These are phyloP conservation scores for Pontederia crassipes DNA, from an alignment of 176 grass and related monocot genomes.

Conservation along the genomic window DNA sequence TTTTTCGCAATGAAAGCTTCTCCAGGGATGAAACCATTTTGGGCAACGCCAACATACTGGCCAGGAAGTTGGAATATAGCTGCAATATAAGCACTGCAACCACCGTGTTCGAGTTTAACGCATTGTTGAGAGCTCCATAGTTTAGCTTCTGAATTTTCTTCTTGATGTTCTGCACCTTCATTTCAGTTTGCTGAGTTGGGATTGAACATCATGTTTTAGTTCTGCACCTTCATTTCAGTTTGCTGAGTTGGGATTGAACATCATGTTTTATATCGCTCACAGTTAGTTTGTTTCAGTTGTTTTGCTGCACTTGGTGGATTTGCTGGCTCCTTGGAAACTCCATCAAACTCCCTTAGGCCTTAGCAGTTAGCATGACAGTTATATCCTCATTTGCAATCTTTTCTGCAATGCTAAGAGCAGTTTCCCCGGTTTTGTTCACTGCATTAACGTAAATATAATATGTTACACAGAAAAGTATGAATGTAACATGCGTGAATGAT, in stretches of 20 bases:
- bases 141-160: conserved; percentile 76
- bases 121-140: conserved; percentile 85
- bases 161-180: conserved; percentile 84
- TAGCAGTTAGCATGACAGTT: conserved; percentile 23
- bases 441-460: conserved; percentile 60
- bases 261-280: conserved; percentile 91
- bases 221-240: conserved; percentile 75
- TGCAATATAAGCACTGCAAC: conserved; percentile 89
- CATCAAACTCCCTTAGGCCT: conserved; percentile 57
- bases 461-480: too few relatives aligned
- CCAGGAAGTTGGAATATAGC: conserved; percentile 85
- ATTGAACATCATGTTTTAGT: conserved; percentile 48
- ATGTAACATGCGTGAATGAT: too few relatives aligned
- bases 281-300: conserved; percentile 80
- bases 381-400: conserved; percentile 70
- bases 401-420: conserved; percentile 73
- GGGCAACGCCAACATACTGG: conserved; percentile 27
- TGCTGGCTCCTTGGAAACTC: conserved; percentile 35
- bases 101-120: conserved; percentile 87
- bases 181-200: conserved; percentile 76
- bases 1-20: conserved; percentile 63
- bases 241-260: conserved; percentile 43
- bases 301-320: conserved; percentile 67
- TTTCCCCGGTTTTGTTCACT: conserved; percentile 82
- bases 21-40: conserved; percentile 26